A percentile compares a stretch with the other conserved stretches of the same genome.
Conservation (phyloP, 768 basidiomycete genomes). For the Leccinum truebloodii region DNA sequence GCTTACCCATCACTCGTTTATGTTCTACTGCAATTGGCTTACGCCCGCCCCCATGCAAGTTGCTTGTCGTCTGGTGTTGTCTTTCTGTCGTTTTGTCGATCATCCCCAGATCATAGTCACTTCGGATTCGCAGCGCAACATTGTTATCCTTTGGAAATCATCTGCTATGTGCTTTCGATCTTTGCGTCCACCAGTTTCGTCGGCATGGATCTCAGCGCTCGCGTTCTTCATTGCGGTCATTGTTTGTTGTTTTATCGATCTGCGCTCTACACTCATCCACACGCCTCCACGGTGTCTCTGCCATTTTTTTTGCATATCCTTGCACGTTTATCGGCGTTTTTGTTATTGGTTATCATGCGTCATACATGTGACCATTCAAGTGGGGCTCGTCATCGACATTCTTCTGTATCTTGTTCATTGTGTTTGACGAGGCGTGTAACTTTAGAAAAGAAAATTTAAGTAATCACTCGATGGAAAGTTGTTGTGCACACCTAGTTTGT, state of each 20-base stretch:
- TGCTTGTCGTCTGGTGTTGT: conserved; percentile 7
- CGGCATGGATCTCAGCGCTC: conserved; percentile 20
- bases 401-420: not conserved
- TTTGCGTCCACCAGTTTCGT: conserved; percentile 17
- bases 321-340: not conserved
- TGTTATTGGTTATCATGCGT: not conserved
- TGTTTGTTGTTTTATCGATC: conserved; percentile 24
- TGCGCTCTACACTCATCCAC: conserved; percentile 16
- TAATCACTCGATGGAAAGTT: not conserved
- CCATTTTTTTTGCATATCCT: conserved; percentile 46
- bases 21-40: conserved; percentile 20
- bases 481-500: no score
- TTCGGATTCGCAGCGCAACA: conserved; percentile 17
- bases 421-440: not conserved
- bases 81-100: conserved; percentile 24
- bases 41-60: conserved; percentile 12
- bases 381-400: not conserved
- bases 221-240: conserved; percentile 13
- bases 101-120: conserved; percentile 3
- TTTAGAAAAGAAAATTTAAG: not conserved
- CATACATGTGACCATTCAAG: not conserved
- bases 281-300: conserved; percentile 3
- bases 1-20: conserved; percentile 20
- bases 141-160: conserved; percentile 17
- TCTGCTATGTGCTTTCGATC: conserved; percentile 31